Evolutionary conservation across 805 yeast genomes (phyloP).

Genomic region (Isabelozyma heimii): DNA sequence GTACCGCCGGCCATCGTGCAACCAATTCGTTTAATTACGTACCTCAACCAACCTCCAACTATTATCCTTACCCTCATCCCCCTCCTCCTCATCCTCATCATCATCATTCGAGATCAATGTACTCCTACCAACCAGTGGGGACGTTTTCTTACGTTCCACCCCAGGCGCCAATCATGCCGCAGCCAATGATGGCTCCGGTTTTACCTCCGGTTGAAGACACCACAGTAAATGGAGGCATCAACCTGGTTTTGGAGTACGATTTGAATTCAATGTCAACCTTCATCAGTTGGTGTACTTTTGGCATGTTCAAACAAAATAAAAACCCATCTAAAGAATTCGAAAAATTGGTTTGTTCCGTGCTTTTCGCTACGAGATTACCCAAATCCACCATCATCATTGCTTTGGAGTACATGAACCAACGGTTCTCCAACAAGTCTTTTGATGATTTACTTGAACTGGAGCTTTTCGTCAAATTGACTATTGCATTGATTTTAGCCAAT

Average conservation of each 20-base stretch:
- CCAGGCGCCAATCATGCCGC: slow-evolving; percentile 5
- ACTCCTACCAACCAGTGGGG: slow-evolving; percentile 6
- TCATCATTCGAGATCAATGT: slow-evolving; percentile 10
- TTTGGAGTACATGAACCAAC: slow-evolving; percentile 72
- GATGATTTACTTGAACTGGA: slow-evolving; percentile 26
- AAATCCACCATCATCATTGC: slow-evolving; percentile 77
- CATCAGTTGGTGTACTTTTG: slow-evolving; percentile 68
- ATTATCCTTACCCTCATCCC: slow-evolving; percentile 1
- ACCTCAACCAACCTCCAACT: slow-evolving; percentile 15
- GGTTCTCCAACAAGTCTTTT: slow-evolving; percentile 31
- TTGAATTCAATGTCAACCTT: slow-evolving; percentile 76
- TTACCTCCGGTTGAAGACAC: slow-evolving; percentile 6
- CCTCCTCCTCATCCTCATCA: slow-evolving; percentile 1
- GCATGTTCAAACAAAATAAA: slow-evolving; percentile 54
- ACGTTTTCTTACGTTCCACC: slow-evolving; percentile 4
- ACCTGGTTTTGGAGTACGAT: slow-evolving; percentile 76
- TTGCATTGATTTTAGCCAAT: slow-evolving; percentile 80
- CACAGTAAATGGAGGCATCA: slow-evolving; percentile 65
- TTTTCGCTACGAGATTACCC: slow-evolving; percentile 86
- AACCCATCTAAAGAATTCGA: slow-evolving; percentile 52
- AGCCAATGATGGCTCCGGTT: not conserved
- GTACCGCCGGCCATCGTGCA: slow-evolving; percentile 40
- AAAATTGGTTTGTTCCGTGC: slow-evolving; percentile 60
- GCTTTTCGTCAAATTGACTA: slow-evolving; percentile 55
- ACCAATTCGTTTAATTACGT: slow-evolving; percentile 23